Evolutionary conservation across 805 yeast species (phyloP), one percentile per base, ranked within the genome.

Genomic region (Nakazawaea wyomingensis): DNA sequence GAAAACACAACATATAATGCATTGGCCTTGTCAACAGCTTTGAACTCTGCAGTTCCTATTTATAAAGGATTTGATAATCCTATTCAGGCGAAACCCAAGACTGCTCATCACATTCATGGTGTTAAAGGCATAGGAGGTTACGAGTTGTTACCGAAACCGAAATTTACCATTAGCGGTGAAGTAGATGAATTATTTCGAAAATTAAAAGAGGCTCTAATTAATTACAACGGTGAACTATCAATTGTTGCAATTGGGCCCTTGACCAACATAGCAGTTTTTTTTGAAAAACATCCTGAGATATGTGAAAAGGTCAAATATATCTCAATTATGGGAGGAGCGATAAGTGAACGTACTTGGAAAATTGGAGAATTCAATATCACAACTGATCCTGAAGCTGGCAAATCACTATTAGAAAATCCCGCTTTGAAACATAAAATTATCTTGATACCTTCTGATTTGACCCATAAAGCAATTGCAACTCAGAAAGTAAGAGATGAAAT

Each of bases 321-420:
- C 14, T 68, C 85, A 10, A 71, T 85, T 17, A 86, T 88, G 95
- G 96, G 96, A 11, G 95, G 95, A 2, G 76, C 73, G 0, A 56
- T 75, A 43, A 29, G 31, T 34, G 43, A 43, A 13, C 28, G 38
- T 18, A 45, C 45, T 8, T 36, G 42, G 46, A 44, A 50, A 8
- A 39, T 39, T 5, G 79, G 91, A 4, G 95, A 88, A 57, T 87
- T 85, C 66, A 88, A 88, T 60, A 69, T 85, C 26, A 71, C 74
- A 64, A 68, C 77, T 38, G 96, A 88, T 58, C 87, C 95, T 1
- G 69, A 72, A 34, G 95, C 96, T 5, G 86, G 95, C 0, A 60
- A 73, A 19, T 54, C 59, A 11, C 71, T 87, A 1, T 60, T 87
- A 4, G 53, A 57, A 9, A 79, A 78, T 51, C 60, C 64, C 0